Evolutionary conservation across 2,329 filamentous ascomycete species (phyloP).

Genomic region (Macrophomina phaseolina): DNA sequence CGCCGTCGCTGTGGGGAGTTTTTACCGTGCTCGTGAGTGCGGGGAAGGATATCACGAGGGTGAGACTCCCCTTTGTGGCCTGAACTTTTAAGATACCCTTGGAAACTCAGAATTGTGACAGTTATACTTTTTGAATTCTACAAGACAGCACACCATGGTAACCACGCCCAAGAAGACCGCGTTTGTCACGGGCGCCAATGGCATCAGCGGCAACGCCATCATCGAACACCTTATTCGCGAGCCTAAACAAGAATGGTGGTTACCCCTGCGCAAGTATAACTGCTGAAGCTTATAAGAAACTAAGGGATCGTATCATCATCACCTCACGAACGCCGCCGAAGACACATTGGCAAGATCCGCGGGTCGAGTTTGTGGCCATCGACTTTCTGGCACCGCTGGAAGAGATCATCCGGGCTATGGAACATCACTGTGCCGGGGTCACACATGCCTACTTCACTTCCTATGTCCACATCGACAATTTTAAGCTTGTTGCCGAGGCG

Average conservation of each 20-base stretch:
- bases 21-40: background rate
- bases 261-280: background rate
- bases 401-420: conserved; percentile 28
- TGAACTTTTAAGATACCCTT: background rate
- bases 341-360: conserved; percentile 34
- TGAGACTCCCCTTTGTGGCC: background rate
- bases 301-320: background rate
- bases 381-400: conserved; percentile 37
- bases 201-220: conserved; percentile 44
- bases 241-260: conserved; percentile 29
- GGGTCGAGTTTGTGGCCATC: conserved; percentile 40
- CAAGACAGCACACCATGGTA: conserved; percentile 35
- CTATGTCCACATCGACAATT: conserved; percentile 41
- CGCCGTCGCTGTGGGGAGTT: background rate
- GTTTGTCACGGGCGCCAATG: conserved; percentile 44
- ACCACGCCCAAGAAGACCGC: conserved; percentile 35
- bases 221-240: conserved; percentile 40
- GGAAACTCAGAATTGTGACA: background rate
- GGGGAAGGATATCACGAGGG: background rate
- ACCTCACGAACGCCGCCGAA: background rate
- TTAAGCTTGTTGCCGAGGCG: conserved; percentile 33
- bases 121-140: background rate
- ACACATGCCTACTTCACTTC: conserved; percentile 45
- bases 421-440: conserved; percentile 34
- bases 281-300: background rate